Percentiles rank a stretch among this genome's conserved stretches.
Conservation (phyloP, 305 asterid species). For the Solanum hybrid region DNA sequence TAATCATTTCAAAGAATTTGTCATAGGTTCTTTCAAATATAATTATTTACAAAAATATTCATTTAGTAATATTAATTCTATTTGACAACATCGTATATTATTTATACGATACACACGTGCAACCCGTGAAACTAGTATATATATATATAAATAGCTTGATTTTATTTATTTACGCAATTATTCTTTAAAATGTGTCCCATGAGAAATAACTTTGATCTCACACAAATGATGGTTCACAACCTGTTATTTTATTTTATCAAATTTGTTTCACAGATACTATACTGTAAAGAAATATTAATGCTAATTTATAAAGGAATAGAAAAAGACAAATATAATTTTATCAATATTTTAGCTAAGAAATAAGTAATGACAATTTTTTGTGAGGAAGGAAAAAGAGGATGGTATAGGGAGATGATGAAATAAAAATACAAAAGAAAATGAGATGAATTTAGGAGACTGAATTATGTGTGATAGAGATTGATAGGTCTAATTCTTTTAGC, state of each 20-base stretch:
- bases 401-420: not conserved
- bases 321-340: not conserved
- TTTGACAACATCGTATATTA: no score
- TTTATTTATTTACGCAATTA: not conserved
- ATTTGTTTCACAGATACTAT: not conserved
- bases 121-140: no score
- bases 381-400: not conserved
- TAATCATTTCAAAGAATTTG: no score
- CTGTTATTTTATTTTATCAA: not conserved
- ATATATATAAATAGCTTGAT: no score
- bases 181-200: not conserved
- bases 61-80: no score
- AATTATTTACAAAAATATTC: no score
- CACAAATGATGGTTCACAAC: not conserved
- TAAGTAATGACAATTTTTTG: not conserved
- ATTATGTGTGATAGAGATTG: not conserved
- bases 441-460: not conserved
- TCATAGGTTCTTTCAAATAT: no score
- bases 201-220: not conserved
- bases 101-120: no score
- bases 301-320: not conserved
- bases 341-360: not conserved
- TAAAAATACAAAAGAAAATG: not conserved
- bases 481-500: not conserved
- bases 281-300: not conserved